Percentiles rank a stretch among this genome's conserved stretches.
These are phyloP conservation scores for Cercophora newfieldiana DNA, from an alignment of 495 filamentous ascomycete species.

Conservation along the genomic window DNA sequence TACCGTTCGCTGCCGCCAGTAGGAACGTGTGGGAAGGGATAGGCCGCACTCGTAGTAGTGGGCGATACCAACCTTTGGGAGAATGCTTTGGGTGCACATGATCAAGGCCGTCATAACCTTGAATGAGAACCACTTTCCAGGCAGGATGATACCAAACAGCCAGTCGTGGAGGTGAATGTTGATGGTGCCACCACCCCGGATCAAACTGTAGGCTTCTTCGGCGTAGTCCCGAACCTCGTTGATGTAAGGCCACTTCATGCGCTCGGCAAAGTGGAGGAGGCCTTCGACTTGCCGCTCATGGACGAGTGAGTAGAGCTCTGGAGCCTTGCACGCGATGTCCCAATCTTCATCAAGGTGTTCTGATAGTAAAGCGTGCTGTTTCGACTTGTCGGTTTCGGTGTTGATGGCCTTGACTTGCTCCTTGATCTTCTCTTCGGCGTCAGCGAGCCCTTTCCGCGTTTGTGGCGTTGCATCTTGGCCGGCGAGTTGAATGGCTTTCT, in stretches of 20 bases:
- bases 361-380: background rate
- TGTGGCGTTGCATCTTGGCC: background rate
- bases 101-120: conserved; percentile 5
- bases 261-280: conserved; percentile 6
- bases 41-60: conserved; percentile 11
- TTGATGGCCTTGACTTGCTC: conserved; percentile 5
- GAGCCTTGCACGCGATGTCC: background rate
- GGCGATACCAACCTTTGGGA: background rate
- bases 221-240: conserved; percentile 8
- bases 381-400: background rate
- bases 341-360: conserved; percentile 1
- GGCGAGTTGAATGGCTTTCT: background rate
- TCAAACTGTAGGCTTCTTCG: conserved; percentile 3
- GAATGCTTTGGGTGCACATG: background rate
- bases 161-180: conserved; percentile 5
- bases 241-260: conserved; percentile 8
- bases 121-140: conserved; percentile 2
- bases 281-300: conserved; percentile 7
- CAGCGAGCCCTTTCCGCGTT: background rate
- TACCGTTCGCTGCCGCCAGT: conserved; percentile 1
- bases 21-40: background rate
- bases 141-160: background rate
- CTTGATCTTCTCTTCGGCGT: background rate
- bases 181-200: conserved; percentile 2
- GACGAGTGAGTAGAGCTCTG: conserved; percentile 1